A percentile compares a stretch with the other conserved stretches of the same genome.
These are phyloP conservation scores for Rhynchosporium agropyri DNA, from an alignment of 2,329 filamentous ascomycete genomes.

Conservation along the genomic window DNA sequence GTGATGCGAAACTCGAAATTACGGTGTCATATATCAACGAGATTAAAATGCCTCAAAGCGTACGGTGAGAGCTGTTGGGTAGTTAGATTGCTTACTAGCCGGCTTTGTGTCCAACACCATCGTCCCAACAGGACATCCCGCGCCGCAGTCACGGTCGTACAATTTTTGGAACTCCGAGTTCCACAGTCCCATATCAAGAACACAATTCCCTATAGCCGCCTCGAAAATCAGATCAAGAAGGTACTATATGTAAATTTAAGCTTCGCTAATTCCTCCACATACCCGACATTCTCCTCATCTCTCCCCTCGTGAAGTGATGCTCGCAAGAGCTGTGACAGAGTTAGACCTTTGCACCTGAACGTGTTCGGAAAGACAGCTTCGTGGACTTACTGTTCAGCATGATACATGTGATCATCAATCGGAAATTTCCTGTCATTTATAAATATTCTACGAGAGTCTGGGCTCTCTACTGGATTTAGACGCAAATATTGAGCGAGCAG, in stretches of 20 bases:
- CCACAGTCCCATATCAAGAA: no score
- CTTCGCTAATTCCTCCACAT: neutral
- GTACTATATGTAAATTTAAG: neutral
- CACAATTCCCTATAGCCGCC: no score
- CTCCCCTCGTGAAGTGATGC: neutral
- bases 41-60: no score
- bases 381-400: neutral
- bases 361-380: neutral
- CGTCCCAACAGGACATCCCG: no score
- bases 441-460: neutral
- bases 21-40: no score
- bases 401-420: neutral
- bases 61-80: no score
- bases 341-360: neutral
- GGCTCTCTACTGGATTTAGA: neutral
- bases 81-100: no score
- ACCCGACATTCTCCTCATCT: slow-evolving; percentile 9
- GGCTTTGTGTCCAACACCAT: no score
- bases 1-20: no score
- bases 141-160: no score
- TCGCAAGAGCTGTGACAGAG: neutral
- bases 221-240: neutral
- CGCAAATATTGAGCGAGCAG: neutral
- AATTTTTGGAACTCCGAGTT: no score
- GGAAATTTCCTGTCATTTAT: neutral